Base-by-base conservation (phyloP, 768 basidiomycete species). In the Hysterangium stoloniferum region DNA sequence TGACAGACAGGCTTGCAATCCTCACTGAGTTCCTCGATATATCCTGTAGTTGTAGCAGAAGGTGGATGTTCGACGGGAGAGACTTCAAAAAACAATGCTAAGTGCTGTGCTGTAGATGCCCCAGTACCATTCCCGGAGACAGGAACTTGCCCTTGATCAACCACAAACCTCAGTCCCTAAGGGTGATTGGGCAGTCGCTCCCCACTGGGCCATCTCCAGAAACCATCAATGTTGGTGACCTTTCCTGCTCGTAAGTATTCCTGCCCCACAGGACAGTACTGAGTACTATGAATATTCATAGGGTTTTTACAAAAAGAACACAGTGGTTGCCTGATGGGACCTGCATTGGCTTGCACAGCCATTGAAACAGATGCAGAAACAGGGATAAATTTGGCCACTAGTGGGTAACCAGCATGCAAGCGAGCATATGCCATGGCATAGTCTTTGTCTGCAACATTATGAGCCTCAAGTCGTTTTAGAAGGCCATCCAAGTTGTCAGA, bases 171-270 rank as follows among this genome's bases (percentile, higher is more conserved):
- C 17, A 50, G 20, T 13, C 48, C 48, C 13, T 41, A 4, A 15
- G 49, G 49, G 27, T 51, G 37, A 4, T 27, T 27, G 1, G 12
- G 13, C n/a, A 42, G 40, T 1, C 27, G 7, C 1, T 20, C 5
- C 11, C 31, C 31, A 33, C 43, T 33, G 1, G 38, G 24, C 28
- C 37, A 42, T 22, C 38, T 2, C 31, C 27, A 51, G 11, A 25
- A 50, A 6, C 48, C 48, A 15, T 41, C 37, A 3, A 4, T 12
- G 4, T 20, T 4, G 8, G 32, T 42, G 5, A 50, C 36, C 29
- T 50, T 50, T 13, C 38, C 38, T 13, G 15, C 8, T 4, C 31
- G 5, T n/a, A 38, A 15, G 32, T 50, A 50, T 17, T 50, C 48
- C n/a, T 6, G 35, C 7, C 28, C 36, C 3, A 31, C 19, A 25